Evolutionary conservation across 768 basidiomycete genomes (phyloP), one percentile per base, ranked within the genome.

Genomic region (Trichaptum fuscoviolaceum): DNA sequence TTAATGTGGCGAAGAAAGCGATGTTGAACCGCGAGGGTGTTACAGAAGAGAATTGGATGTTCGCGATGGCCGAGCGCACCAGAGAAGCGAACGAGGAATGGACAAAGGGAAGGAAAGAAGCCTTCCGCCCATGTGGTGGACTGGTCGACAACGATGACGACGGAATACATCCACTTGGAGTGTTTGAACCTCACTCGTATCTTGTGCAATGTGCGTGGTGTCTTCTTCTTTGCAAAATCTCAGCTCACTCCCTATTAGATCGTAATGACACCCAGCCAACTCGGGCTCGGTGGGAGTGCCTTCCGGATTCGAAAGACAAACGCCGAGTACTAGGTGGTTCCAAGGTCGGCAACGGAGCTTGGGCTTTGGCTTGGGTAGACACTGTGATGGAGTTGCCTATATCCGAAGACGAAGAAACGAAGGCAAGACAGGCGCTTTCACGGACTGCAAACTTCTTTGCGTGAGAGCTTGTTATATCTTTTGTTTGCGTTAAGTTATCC

Each of bases 21-120:
- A 75, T 90, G 72, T 75, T 96, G 65, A 83, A 86, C 58, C 81
- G 91, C n/a, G 90, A 92, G 67, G 92, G 93, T 0, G 84, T 96
- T 10, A 88, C 84, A 36, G 89, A 87, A 73, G 91, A 95, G 70
- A 96, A 96, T 73, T 99, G 95, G 95, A 96, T 98, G 92, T 82
- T 77, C 72, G 84, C 89, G 77, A 88, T 88, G 68, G 90, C 95
- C 0, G 81, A 79, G 70, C 82, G 89, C 35, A 87, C 88, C 1
- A 71, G 78, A 5, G 87, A 91, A 59, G 80, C 87, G 58, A 89
- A 88, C 62, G 78, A 83, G 30, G 87, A 87, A 69, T 92, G 87
- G 87, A 70, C 79, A 26, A 83, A 80, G 72, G 83, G 84, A 73
- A 78, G 92, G 68, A 80, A 75, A 69, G 85, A 87, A 63, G 79